Percentiles rank a stretch among this genome's conserved stretches.
Evolutionary conservation across 805 yeast species (phyloP).

Genomic region (Wickerhamomyces rabaulensis): DNA sequence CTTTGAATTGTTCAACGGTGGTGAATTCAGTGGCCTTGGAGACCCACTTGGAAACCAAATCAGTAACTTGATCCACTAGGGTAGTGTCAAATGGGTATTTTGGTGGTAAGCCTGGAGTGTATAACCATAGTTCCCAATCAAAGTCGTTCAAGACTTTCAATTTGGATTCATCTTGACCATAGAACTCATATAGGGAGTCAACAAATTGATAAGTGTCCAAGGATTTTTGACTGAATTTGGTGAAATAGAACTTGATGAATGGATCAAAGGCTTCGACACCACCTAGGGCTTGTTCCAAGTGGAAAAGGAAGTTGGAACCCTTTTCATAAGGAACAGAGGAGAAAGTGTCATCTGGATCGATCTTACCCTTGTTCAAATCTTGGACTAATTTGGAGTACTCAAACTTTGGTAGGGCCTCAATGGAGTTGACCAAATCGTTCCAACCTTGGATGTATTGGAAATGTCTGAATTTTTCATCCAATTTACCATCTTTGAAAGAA

Average conservation of each 20-base stretch:
- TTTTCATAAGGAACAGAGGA: slow-evolving; percentile 88
- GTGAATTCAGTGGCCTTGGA: slow-evolving; percentile 12
- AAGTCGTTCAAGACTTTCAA: slow-evolving; percentile 53
- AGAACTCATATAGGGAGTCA: slow-evolving; percentile 69
- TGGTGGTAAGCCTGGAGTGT: slow-evolving; percentile 83
- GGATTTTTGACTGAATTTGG: slow-evolving; percentile 60
- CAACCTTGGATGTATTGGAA: slow-evolving; percentile 85
- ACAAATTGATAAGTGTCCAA: slow-evolving; percentile 79
- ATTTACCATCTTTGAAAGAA: slow-evolving; percentile 37
- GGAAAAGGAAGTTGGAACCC: slow-evolving; percentile 75
- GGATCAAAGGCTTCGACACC: slow-evolving; percentile 66
- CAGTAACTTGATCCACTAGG: slow-evolving; percentile 67
- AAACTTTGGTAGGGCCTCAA: slow-evolving; percentile 56
- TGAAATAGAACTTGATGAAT: slow-evolving; percentile 74
- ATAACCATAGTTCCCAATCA: slow-evolving; percentile 86
- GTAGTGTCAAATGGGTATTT: slow-evolving; percentile 76
- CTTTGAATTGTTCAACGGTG: slow-evolving; percentile 11
- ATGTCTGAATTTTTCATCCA: slow-evolving; percentile 75
- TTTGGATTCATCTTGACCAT: slow-evolving; percentile 34
- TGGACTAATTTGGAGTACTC: slow-evolving; percentile 63
- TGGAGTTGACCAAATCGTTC: slow-evolving; percentile 68
- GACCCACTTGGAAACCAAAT: slow-evolving; percentile 62
- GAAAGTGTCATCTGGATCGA: slow-evolving; percentile 87
- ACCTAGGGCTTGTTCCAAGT: slow-evolving; percentile 65
- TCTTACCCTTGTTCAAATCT: slow-evolving; percentile 54